Evolutionary conservation across 257 asterid species (phyloP).

Genomic region (Cynanchum wilfordii): DNA sequence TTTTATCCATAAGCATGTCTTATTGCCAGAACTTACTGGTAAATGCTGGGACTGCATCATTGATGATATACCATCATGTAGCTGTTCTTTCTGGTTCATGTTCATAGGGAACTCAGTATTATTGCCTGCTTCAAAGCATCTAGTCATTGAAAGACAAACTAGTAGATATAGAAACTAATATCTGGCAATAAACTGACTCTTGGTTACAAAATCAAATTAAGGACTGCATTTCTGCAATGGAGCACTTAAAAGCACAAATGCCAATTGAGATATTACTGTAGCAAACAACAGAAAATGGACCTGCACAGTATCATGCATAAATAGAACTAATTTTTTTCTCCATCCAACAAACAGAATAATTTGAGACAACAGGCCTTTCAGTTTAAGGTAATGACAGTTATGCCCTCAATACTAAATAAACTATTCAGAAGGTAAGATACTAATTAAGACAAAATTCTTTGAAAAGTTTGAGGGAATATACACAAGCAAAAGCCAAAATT

Average conservation of each 20-base stretch:
- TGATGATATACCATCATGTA: slow-evolving; percentile 60
- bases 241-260: not conserved
- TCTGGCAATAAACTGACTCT: not conserved
- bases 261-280: not conserved
- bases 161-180: slow-evolving; percentile 6
- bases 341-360: slow-evolving; percentile 9
- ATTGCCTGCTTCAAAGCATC: slow-evolving; percentile 46
- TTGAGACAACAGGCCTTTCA: not conserved
- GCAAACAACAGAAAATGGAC: not conserved
- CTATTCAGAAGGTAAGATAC: not conserved
- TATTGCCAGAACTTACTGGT: slow-evolving; percentile 44
- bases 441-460: not conserved
- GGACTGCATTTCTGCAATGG: not conserved
- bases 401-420: not conserved
- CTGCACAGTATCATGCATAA: not conserved
- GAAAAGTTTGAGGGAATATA: not conserved
- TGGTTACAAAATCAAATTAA: not conserved
- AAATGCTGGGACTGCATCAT: slow-evolving; percentile 74
- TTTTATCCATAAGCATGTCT: slow-evolving; percentile 4
- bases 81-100: slow-evolving; percentile 67
- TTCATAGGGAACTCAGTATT: slow-evolving; percentile 54
- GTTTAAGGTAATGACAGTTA: not conserved
- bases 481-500: not conserved
- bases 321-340: not conserved
- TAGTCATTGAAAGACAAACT: slow-evolving; percentile 17